Base-by-base conservation (phyloP, 129 eudicot genomes). In the Tagetes erecta region DNA sequence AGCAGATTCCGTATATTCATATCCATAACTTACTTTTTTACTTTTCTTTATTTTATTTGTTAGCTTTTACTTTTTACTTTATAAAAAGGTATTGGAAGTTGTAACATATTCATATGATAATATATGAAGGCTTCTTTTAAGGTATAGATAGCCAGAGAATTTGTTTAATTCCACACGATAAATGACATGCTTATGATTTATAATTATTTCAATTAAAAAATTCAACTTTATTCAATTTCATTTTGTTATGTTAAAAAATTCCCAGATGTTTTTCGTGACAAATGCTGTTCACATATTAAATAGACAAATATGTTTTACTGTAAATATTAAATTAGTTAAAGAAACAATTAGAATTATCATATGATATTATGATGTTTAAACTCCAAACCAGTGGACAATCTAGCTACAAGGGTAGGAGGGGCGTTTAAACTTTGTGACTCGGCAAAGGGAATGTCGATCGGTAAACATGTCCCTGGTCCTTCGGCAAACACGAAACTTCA, bases 1-100 rank as follows among this genome's bases (percentile, higher is more conserved):
- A 12, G 41, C 30, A 77, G 63, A 77, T 77, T 72, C 78, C 62
- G 78, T 79, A 79, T 79, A 73, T 79, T 14, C 74, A 79, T 64
- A 35, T 72, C 36, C 37, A 36, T 44, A 68, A 55, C 68, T 56
- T 79, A 66, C 83, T 64, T 79, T 78, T 55, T 68, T 37, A 68
- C 75, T 77, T 77, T 72, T 72, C 72, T 78, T 72, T 71, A 52
- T 64, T 70, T 35, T 62, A 35, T 76, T 55, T 9, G 55, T 41
- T 45, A 50, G 44, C 69, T 79, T 79, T 53, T 57, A 72, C 74
- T 55, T 76, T 78, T 72, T 64, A 79, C 83, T 79, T 79, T 79
- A 64, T 79, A 50, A 72, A 77, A 79, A 72, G 83, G 51, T 72
- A 20, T 79, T 55, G 83, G 68, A 79, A 79, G 83, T 79, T 72